Evolutionary conservation across 805 yeast genomes (phyloP).

Genomic region (Candida sithepensis): DNA sequence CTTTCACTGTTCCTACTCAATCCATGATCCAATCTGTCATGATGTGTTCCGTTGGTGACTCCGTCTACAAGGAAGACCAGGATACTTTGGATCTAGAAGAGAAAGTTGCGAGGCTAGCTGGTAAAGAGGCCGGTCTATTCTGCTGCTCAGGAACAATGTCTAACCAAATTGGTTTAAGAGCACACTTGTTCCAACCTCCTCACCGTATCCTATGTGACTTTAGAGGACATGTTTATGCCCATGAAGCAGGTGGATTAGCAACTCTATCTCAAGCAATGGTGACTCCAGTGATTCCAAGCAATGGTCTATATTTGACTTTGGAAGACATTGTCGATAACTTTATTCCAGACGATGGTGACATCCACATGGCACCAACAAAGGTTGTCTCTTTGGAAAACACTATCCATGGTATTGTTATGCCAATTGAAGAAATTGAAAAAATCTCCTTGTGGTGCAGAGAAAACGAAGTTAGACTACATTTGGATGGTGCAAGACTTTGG

Average conservation of each 20-base stretch:
- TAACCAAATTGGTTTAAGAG: constrained; percentile 78
- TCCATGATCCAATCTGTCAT: constrained; percentile 60
- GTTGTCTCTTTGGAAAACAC: constrained; percentile 84
- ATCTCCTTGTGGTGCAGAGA: constrained; percentile 66
- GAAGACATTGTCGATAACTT: constrained; percentile 64
- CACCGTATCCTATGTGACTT: constrained; percentile 76
- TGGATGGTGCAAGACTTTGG: constrained; percentile 91
- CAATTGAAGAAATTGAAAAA: constrained; percentile 66
- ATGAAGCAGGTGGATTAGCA: constrained; percentile 89
- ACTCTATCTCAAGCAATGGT: constrained; percentile 87
- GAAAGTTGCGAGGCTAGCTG: constrained; percentile 64
- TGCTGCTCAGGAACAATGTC: constrained; percentile 87
- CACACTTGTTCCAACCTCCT: constrained; percentile 75
- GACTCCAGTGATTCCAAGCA: constrained; percentile 65
- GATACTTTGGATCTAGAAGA: constrained; percentile 62
- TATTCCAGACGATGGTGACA: constrained; percentile 73
- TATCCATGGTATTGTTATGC: constrained; percentile 73
- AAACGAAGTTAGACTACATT: constrained; percentile 61
- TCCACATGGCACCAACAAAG: constrained; percentile 83
- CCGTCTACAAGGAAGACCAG: constrained; percentile 78
- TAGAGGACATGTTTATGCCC: constrained; percentile 75
- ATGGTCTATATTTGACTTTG: constrained; percentile 69
- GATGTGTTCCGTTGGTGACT: constrained; percentile 68
- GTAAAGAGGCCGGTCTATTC: constrained; percentile 74
- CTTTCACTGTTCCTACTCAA: constrained; percentile 81